Conservation (phyloP, 768 basidiomycete species). For the Boletellus sp. region DNA sequence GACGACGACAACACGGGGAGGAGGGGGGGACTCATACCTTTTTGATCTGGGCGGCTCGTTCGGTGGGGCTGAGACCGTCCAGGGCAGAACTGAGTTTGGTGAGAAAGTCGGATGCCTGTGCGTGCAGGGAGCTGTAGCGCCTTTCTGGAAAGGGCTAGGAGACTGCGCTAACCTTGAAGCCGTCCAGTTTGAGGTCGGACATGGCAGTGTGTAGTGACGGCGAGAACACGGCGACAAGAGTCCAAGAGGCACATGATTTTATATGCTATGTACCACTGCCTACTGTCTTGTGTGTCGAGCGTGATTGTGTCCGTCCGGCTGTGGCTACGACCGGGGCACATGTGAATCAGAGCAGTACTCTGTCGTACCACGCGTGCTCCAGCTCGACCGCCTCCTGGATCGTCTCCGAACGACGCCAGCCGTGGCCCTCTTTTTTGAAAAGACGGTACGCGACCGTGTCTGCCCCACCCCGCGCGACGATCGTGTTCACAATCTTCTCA, state of each 20-base stretch:
- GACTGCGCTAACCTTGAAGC: slow-evolving; percentile 58
- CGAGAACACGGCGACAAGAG: too few relatives aligned
- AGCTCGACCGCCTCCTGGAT: slow-evolving; percentile 34
- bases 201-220: slow-evolving; percentile 43
- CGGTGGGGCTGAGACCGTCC: slow-evolving; percentile 48
- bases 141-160: not conserved
- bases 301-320: too few relatives aligned
- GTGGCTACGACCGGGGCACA: too few relatives aligned
- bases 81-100: slow-evolving; percentile 51
- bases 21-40: slow-evolving; percentile 47
- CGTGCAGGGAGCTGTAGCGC: not conserved
- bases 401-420: slow-evolving; percentile 35
- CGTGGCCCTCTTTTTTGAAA: slow-evolving; percentile 46
- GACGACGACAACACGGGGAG: not conserved
- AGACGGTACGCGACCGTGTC: slow-evolving; percentile 35
- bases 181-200: slow-evolving; percentile 69
- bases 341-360: slow-evolving; percentile 6
- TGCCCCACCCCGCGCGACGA: slow-evolving; percentile 14
- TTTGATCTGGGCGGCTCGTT: slow-evolving; percentile 68
- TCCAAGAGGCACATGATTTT: not conserved
- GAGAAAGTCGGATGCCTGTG: slow-evolving; percentile 67
- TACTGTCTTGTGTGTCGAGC: too few relatives aligned
- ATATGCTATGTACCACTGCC: not conserved
- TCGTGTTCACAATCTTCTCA: slow-evolving; percentile 28
- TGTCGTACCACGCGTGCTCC: slow-evolving; percentile 37